phyloP scores from a whole-genome alignment of 192 early-diverging fungal genomes.

The Diversispora eburnea region DNA sequence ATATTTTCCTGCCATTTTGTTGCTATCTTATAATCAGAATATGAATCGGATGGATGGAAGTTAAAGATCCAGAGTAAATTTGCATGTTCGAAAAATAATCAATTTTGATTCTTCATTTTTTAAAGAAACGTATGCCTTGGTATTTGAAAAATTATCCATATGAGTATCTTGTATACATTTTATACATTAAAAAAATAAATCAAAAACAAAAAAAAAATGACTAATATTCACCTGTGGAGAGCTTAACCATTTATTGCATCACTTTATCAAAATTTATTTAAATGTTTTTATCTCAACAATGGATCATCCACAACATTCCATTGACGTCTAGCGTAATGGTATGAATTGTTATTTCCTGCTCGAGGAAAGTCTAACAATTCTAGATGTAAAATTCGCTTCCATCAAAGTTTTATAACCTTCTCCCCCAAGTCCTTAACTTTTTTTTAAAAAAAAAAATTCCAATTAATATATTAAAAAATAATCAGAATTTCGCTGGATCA shows the following conservation, averaged over 20 bases:
- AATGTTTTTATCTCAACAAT: constrained; percentile 86
- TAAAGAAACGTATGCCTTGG: constrained; percentile 73
- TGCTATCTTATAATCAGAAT: constrained; percentile 85
- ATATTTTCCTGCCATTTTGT: constrained; percentile 68
- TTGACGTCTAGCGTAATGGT: constrained; percentile 93
- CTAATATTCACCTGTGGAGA: constrained; percentile 57
- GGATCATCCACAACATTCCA: constrained; percentile 91
- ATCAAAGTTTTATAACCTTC: constrained; percentile 94
- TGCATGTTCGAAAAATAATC: constrained; percentile 88
- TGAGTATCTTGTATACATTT: neutral
- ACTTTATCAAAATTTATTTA: constrained; percentile 86
- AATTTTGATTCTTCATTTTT: constrained; percentile 93
- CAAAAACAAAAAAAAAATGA: neutral
- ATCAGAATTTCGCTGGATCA: constrained; percentile 77
- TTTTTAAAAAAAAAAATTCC: too few relatives aligned
- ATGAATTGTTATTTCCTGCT: constrained; percentile 82
- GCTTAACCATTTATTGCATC: constrained; percentile 77
- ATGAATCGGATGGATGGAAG: constrained; percentile 83
- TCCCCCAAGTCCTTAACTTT: constrained; percentile 83
- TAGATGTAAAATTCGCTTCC: constrained; percentile 97
- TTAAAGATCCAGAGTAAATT: constrained; percentile 91
- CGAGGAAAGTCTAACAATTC: constrained; percentile 99
- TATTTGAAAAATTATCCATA: neutral
- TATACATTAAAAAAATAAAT: neutral
- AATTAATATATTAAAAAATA: too few relatives aligned